phyloP scores from a whole-genome alignment of 2,329 filamentous ascomycete genomes.

The Claviceps lovelessii region DNA sequence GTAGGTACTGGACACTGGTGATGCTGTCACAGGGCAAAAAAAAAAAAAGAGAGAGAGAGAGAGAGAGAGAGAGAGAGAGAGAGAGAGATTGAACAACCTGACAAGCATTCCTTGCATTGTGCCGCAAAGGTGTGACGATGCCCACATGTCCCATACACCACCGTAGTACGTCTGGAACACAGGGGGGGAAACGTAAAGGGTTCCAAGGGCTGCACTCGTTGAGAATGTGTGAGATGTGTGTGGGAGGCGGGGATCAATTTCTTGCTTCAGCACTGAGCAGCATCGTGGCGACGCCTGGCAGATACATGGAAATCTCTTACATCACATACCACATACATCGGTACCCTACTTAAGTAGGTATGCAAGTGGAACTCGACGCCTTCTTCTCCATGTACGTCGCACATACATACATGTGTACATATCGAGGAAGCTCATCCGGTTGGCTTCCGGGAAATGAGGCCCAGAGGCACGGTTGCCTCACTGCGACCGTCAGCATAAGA shows the following conservation, averaged over 20 bases:
- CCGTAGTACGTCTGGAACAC: background rate
- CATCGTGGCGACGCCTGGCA: no score
- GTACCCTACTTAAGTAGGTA: no score
- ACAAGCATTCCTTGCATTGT: background rate
- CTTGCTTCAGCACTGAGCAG: background rate
- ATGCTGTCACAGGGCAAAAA: background rate
- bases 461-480: background rate
- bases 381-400: background rate
- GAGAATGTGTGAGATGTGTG: background rate
- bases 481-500: slow-evolving; percentile 1
- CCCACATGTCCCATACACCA: background rate
- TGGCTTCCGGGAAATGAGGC: slow-evolving; percentile 6
- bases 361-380: background rate
- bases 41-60: background rate
- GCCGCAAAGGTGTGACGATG: background rate
- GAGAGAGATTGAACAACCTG: background rate
- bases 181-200: background rate
- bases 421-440: background rate
- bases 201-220: no score
- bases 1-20: background rate
- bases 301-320: background rate
- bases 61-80: no score
- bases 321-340: background rate
- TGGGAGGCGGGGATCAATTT: background rate
- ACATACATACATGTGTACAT: background rate